Base-by-base conservation (phyloP, 1,139 yeast genomes). In the Yamadazyma aaseri region DNA sequence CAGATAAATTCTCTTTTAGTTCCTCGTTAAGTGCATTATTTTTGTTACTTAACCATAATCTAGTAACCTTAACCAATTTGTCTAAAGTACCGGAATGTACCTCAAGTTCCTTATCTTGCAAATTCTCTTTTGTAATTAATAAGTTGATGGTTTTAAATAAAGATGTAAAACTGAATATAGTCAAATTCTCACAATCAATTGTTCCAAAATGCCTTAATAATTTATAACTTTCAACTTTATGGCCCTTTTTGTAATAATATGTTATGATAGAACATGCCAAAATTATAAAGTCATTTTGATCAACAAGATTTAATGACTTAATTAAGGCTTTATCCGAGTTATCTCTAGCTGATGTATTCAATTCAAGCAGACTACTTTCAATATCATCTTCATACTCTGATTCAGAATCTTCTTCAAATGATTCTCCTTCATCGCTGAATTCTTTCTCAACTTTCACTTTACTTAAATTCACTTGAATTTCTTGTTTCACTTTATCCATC, bases 261-360 rank as follows among this genome's bases (percentile, higher is more conserved):
- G 52, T 38, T 1, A 62, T 51, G 29, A 63, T 47, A 3, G 65
- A 50, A 17, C 60, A 44, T 1, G 58, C 47, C 28, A 67, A 49
- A 1, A 65, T 54, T 6, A 65, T 53, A 35, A 57, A 60, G 36
- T 65, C 63, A 34, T 67, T 72, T 31, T 63, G 62, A 11, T 50
- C 47, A 9, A 68, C 50, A 31, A 68, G 49, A 41, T 60, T 63
- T 33, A 68, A 54, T 1, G 70, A 54, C 7, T 52, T 36, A 7
- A 65, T 55, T 26, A 66, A 49, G 11, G 31, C 7, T 20, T 33
- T 29, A 11, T 24, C 18, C 11, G 32, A 22, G n/a, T n/a, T n/a
- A 18, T 28, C 8, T 9, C 14, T 6, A 3, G 17, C 24, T 21
- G 22, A 58, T 42, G 35, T 46, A 53, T 31, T 53, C 26, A 50